These are phyloP conservation scores for Apiotrichum porosum DNA, from an alignment of 1,284 basidiomycete genomes.

Conservation along the genomic window DNA sequence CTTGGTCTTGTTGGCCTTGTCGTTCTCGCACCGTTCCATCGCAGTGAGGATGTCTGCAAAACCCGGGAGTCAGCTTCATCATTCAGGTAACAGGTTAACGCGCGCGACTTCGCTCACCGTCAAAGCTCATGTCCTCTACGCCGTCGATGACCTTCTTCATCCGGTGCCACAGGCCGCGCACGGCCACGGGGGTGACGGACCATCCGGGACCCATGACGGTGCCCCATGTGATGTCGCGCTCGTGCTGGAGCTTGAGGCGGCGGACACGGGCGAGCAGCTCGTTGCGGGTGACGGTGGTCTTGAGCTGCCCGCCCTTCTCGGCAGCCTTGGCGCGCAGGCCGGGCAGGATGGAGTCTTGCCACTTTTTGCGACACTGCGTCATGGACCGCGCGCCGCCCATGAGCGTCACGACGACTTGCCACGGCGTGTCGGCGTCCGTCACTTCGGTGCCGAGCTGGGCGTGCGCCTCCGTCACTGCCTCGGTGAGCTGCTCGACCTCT, in stretches of 20 bases:
- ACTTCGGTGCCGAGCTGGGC: conserved; percentile 16
- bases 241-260: conserved; percentile 2
- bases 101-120: no score
- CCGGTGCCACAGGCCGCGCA: conserved; percentile 6
- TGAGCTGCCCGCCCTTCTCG: not conserved
- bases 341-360: conserved; percentile 16
- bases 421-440: conserved; percentile 23
- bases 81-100: no score
- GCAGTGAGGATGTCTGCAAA: no score
- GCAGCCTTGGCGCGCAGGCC: conserved; percentile 1
- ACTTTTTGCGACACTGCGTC: conserved; percentile 33
- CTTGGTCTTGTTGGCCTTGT: no score
- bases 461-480: conserved; percentile 22
- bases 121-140: conserved; percentile 2
- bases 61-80: no score
- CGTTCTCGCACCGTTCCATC: no score
- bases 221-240: conserved; percentile 11
- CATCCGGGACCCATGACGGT: conserved; percentile 1
- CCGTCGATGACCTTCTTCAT: conserved; percentile 1
- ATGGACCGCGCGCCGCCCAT: conserved; percentile 24
- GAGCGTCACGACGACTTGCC: conserved; percentile 25
- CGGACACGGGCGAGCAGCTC: conserved; percentile 8
- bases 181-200: conserved; percentile 2
- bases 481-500: conserved; percentile 19
- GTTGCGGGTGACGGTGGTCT: not conserved